Conservation (phyloP, 2,329 filamentous ascomycete species). For the Blastomyces percursus region DNA sequence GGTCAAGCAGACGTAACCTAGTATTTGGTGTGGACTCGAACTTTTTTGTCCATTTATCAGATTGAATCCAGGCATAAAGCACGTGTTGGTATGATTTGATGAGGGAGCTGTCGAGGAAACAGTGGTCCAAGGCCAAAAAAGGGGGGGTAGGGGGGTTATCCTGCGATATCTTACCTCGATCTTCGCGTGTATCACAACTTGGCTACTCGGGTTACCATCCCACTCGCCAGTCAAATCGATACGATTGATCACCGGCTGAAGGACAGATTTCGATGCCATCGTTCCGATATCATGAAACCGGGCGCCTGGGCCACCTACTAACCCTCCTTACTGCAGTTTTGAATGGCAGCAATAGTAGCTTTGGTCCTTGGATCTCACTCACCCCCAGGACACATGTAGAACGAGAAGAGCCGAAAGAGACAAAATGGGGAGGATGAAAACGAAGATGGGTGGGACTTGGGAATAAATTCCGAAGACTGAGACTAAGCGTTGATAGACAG, state of each 20-base stretch:
- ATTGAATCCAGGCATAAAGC: not conserved
- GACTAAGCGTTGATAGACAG: not conserved
- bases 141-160: too few species aligned
- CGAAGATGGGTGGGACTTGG: not conserved
- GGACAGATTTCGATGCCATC: not conserved
- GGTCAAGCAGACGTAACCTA: conserved; percentile 1
- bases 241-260: conserved; percentile 15
- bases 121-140: not conserved
- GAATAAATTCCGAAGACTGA: not conserved
- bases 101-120: not conserved
- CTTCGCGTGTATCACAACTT: conserved; percentile 19
- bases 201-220: conserved; percentile 19
- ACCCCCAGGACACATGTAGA: not conserved
- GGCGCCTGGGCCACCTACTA: not conserved
- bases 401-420: not conserved
- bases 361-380: not conserved
- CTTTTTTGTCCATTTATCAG: not conserved
- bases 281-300: not conserved
- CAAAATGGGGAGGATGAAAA: not conserved
- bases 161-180: conserved; percentile 20
- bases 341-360: too few species aligned
- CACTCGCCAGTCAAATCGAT: conserved; percentile 25
- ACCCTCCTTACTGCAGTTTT: not conserved
- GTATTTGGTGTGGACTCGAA: not conserved
- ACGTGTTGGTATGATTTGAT: not conserved